A percentile compares a stretch with the other conserved stretches of the same genome.
These are phyloP conservation scores for Erodium texanum DNA, from an alignment of 441 rosid genomes.

Conservation along the genomic window DNA sequence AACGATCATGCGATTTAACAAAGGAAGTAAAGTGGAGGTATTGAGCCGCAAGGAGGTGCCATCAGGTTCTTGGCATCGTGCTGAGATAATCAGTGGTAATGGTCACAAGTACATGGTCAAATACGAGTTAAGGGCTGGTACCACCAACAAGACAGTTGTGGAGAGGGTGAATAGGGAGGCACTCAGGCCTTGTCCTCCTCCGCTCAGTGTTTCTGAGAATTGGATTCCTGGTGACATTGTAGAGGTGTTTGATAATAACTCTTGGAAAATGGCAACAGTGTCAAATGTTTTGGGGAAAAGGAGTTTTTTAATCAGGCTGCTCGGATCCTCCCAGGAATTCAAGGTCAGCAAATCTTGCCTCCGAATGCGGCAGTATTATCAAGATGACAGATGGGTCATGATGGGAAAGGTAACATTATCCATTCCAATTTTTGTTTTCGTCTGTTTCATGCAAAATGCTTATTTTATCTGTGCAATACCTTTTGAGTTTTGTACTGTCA, in stretches of 20 bases:
- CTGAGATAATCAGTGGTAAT: constrained; percentile 59
- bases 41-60: constrained; percentile 44
- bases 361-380: constrained; percentile 66
- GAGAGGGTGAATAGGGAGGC: constrained; percentile 47
- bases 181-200: constrained; percentile 65
- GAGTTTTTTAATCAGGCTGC: constrained; percentile 42
- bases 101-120: constrained; percentile 52
- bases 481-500: neutral
- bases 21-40: constrained; percentile 66
- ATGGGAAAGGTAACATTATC: constrained; percentile 51
- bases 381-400: constrained; percentile 50
- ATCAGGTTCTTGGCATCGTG: constrained; percentile 67
- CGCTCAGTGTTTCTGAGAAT: constrained; percentile 24
- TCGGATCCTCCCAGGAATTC: constrained; percentile 55
- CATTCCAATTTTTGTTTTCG: neutral
- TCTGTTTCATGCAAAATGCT: neutral
- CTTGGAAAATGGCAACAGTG: constrained; percentile 74
- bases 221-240: constrained; percentile 72
- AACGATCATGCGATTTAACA: constrained; percentile 47
- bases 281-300: constrained; percentile 36
- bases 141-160: constrained; percentile 15
- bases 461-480: neutral
- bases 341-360: constrained; percentile 37
- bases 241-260: constrained; percentile 52
- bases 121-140: constrained; percentile 29